These are phyloP conservation scores for Russula brevipes DNA, from an alignment of 768 basidiomycete species.

Conservation along the genomic window DNA sequence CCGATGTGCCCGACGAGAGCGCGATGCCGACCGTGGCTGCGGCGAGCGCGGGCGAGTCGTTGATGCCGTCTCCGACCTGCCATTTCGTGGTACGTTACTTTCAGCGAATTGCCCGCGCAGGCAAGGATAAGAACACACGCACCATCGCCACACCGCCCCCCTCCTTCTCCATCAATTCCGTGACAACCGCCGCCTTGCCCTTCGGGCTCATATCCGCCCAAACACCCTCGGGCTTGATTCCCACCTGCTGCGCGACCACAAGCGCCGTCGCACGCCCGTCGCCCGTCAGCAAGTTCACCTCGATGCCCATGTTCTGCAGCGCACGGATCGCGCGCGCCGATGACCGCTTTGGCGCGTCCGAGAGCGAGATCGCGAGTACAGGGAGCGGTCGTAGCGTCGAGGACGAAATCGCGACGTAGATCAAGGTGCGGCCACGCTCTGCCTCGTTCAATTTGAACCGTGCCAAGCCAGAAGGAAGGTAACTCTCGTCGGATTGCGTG, in stretches of 20 bases:
- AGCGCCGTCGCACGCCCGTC: conserved; percentile 81
- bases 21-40: conserved; percentile 96
- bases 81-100: too few relatives aligned
- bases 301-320: conserved; percentile 83
- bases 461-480: conserved; percentile 55
- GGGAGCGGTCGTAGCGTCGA: conserved; percentile 48
- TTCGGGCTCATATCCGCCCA: conserved; percentile 94
- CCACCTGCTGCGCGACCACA: conserved; percentile 86
- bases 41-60: conserved; percentile 95
- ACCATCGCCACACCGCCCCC: too few relatives aligned
- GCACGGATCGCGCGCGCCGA: conserved; percentile 79
- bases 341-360: conserved; percentile 83
- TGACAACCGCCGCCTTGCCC: conserved; percentile 84
- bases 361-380: conserved; percentile 75
- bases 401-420: conserved; percentile 68
- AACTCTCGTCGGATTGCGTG: conserved; percentile 45
- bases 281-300: conserved; percentile 92
- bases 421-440: conserved; percentile 71
- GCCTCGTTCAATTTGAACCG: conserved; percentile 70
- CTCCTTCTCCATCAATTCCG: conserved; percentile 66
- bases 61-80: conserved; percentile 97
- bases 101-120: too few relatives aligned
- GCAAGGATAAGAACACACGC: too few relatives aligned
- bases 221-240: conserved; percentile 76
- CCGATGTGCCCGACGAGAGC: conserved; percentile 91